Base-by-base conservation (phyloP, 345 rosid genomes). In the Trapa incisa region DNA sequence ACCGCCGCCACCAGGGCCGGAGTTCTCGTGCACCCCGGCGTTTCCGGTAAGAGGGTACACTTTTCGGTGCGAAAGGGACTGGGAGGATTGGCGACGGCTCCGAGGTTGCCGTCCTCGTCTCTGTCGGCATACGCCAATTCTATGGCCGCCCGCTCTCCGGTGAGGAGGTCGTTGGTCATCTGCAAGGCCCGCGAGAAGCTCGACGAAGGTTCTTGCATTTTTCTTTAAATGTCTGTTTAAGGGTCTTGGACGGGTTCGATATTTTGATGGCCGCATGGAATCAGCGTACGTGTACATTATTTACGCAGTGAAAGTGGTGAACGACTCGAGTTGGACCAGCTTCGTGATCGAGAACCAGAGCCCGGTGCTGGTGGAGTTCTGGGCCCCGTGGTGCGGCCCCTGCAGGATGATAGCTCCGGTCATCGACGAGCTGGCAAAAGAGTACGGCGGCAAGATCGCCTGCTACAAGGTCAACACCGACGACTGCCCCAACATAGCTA, bases 301-400 rank as follows among this genome's bases (percentile, higher is more conserved):
- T 37, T 67, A 6, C 71, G 80, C 85, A 88, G 95, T 86, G 53
- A 66, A 74, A 63, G 85, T 54, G 39, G 87, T 78, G 73, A 81
- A 85, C 8, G 95, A 84, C 47, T 68, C 87, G 39, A 76, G 71
- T 70, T 88, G 95, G 95, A 75, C 72, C 13, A 67, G 16, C 36
- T 67, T 64, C 42, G 89, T 86, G 53, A 67, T 83, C 3, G 76
- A 69, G 11, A 71, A 75, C 33, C 68, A 75, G 3, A 81, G 13
- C 61, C 89, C 89, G 5, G 88, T 83, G 38, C 79, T 88, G 43
- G 95, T 88, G 72, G 88, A 88, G 77, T 88, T 88, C 57, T 88
- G 91, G 89, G 91, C 95, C 7, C 87, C 95, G 15, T 86, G 95
- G 95, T 86, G 95, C 29, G 95, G 91, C 45, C 95, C 95, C 15